Evolutionary conservation across 2,329 filamentous ascomycete genomes (phyloP).

Genomic region (Ceratocystis cacaofunesta): DNA sequence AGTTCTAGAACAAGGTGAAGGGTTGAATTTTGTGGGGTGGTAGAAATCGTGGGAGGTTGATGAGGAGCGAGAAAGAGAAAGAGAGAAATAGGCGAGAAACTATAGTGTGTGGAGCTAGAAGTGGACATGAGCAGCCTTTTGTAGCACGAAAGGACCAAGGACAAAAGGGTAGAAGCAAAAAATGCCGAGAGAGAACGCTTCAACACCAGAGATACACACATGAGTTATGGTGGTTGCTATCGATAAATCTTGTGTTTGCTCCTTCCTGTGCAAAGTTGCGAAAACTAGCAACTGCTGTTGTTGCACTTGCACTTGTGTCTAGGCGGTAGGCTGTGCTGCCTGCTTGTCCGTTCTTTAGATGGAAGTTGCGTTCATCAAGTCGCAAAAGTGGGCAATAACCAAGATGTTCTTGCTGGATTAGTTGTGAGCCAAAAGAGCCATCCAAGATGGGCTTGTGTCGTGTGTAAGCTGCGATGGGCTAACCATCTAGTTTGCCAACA

Average conservation of each 20-base stretch:
- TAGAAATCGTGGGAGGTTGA: not conserved
- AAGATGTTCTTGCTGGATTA: not conserved
- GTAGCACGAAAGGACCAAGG: not conserved
- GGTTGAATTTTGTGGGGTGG: not conserved
- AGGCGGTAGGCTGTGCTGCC: not conserved
- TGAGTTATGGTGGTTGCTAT: not conserved
- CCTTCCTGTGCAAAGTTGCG: not conserved
- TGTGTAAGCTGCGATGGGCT: too few species aligned
- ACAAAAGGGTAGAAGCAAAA: not conserved
- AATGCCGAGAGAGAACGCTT: too few species aligned
- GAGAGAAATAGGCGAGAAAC: not conserved
- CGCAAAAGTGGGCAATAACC: not conserved
- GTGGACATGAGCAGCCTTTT: not conserved
- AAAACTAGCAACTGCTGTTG: not conserved
- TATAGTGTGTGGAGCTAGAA: not conserved
- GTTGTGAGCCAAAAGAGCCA: not conserved
- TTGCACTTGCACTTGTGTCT: not conserved
- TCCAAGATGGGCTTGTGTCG: not conserved
- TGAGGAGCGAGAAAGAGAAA: not conserved
- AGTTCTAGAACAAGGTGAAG: slow-evolving; percentile 1
- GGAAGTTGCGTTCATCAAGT: not conserved
- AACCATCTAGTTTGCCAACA: too few species aligned
- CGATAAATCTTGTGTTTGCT: not conserved
- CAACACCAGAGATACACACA: not conserved
- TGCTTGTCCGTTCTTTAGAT: not conserved